Evolutionary conservation across 495 filamentous ascomycete genomes (phyloP).

Genomic region (Jackrogersella minutella): DNA sequence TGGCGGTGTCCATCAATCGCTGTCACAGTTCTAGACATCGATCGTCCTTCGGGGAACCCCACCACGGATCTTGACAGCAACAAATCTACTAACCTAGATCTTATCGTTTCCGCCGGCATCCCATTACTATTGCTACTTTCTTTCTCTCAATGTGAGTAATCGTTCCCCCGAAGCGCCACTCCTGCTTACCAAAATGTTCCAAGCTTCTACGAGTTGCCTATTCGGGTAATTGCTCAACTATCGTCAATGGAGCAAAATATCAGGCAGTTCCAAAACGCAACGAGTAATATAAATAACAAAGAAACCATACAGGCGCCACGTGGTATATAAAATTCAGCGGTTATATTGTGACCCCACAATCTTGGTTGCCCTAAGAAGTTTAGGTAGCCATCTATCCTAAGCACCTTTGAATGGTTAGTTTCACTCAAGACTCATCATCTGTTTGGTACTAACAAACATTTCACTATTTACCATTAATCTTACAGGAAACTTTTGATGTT

Average conservation of each 20-base stretch:
- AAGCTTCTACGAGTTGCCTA: constrained; percentile 34
- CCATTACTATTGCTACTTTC: neutral
- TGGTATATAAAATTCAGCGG: constrained; percentile 21
- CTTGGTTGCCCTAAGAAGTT: constrained; percentile 25
- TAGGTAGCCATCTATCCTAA: constrained; percentile 5
- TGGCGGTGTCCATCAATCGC: neutral
- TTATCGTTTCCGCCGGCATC: constrained; percentile 14
- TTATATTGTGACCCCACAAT: constrained; percentile 33
- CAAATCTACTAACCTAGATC: too few species aligned
- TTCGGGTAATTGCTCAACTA: constrained; percentile 14
- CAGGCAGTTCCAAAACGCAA: constrained; percentile 2
- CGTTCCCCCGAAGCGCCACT: neutral
- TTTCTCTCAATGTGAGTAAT: neutral
- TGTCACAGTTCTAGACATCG: neutral
- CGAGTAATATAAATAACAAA: constrained; percentile 17
- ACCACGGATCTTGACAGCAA: constrained; percentile 16
- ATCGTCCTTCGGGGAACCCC: neutral
- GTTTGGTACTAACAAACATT: neutral
- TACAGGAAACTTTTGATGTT: neutral
- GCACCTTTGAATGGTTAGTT: neutral
- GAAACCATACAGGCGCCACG: constrained; percentile 25
- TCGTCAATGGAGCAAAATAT: neutral
- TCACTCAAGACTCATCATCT: neutral
- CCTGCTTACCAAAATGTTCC: neutral
- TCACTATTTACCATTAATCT: neutral